phyloP scores from a whole-genome alignment of 371 early-diverging fungal genomes.

The Lichtheimia ornata region DNA sequence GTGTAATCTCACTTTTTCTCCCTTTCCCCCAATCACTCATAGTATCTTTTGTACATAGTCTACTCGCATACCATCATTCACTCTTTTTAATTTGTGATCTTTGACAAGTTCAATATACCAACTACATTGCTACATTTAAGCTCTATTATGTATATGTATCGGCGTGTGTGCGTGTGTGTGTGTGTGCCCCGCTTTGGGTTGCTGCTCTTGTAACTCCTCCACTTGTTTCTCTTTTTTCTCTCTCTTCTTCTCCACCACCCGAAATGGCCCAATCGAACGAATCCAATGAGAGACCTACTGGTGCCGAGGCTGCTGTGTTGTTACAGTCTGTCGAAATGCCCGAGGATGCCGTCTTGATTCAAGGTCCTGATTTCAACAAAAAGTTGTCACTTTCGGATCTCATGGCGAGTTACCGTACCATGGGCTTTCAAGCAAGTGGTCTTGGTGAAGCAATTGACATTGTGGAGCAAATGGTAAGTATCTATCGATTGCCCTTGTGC shows the following conservation, averaged over 20 bases:
- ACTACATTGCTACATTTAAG: no score
- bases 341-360: constrained; percentile 63
- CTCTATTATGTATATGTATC: no score
- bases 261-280: background rate
- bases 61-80: no score
- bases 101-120: no score
- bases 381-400: constrained; percentile 65
- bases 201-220: background rate
- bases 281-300: background rate
- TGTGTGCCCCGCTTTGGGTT: background rate
- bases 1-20: no score
- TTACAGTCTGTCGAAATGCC: constrained; percentile 72
- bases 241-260: background rate
- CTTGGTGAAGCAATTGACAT: constrained; percentile 88
- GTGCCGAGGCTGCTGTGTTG: constrained; percentile 67
- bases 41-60: no score
- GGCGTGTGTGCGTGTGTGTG: no score
- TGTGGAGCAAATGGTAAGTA: constrained; percentile 84
- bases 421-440: constrained; percentile 93
- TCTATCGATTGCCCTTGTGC: background rate
- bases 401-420: constrained; percentile 69
- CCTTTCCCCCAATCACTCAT: no score
- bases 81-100: no score
- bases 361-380: constrained; percentile 90
- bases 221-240: background rate